Conservation (phyloP, 345 rosid genomes). For the Jatropha curcas region DNA sequence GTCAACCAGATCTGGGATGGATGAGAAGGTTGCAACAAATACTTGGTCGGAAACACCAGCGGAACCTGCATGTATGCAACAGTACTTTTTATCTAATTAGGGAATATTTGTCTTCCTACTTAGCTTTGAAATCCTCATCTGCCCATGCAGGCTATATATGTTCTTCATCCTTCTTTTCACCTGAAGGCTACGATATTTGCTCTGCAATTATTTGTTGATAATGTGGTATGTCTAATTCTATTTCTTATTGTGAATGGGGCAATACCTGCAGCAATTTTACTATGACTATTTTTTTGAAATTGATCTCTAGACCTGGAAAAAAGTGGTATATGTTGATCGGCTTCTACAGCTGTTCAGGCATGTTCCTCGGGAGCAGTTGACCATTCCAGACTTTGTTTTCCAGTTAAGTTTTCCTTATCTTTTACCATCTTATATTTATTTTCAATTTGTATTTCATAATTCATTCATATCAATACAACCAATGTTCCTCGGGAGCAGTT, state of each 20-base stretch:
- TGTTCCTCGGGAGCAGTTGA: conserved; percentile 96
- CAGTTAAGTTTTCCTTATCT: conserved; percentile 69
- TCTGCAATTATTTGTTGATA: conserved; percentile 73
- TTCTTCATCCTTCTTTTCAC: conserved; percentile 91
- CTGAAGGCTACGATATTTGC: conserved; percentile 77
- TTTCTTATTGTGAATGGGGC: not conserved
- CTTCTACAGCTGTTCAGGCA: conserved; percentile 86
- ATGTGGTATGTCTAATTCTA: conserved; percentile 50
- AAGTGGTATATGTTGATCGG: conserved; percentile 81
- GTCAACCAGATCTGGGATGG: conserved; percentile 95
- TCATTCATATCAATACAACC: too few relatives aligned
- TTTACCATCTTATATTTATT: not conserved
- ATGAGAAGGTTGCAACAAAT: conserved; percentile 86
- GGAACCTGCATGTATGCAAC: conserved; percentile 75
- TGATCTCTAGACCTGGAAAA: conserved; percentile 82
- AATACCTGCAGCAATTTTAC: not conserved
- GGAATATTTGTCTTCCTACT: not conserved
- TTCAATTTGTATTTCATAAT: not conserved
- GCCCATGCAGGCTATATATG: conserved; percentile 70
- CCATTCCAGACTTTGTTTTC: conserved; percentile 96
- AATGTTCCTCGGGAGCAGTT: too few relatives aligned
- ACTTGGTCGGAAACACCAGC: conserved; percentile 90
- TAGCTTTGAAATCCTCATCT: conserved; percentile 18
- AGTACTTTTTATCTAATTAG: not conserved
- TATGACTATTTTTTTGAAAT: conserved; percentile 14